Evolutionary conservation across 768 basidiomycete species (phyloP), one percentile per base, ranked within the genome.

Genomic region (Chalciporus chontae): DNA sequence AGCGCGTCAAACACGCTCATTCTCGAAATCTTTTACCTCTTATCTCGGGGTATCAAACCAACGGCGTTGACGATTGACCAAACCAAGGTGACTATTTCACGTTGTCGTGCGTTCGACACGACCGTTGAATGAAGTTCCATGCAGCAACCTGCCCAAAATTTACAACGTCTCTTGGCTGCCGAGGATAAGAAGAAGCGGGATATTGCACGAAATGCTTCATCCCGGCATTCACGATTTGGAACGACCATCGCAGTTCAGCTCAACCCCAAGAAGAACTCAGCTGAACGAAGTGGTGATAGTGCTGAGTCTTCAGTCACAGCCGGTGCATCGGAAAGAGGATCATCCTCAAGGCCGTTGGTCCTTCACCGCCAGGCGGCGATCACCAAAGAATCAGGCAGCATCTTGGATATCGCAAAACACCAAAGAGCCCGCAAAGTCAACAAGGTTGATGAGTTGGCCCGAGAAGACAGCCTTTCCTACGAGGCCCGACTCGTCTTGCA

Each of bases 151-250:
- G 69, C 75, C 18, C 77, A 81, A 49, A 81, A 78, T 34, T 75
- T 99, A 2, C 79, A 84, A 8, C 80, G 81, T 37, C 80, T 97
- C 44, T 79, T 99, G 14, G 85, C 83, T 4, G 70, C 77, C 29
- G 96, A 99, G 71, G 82, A 81, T 53, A 79, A 77, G 48, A 74
- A 73, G 37, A 85, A 83, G 52, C 75, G 77, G 29, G 75, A 81
- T 47, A 64, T 78, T 21, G 74, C 80, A 0, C 76, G 81, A 42
- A 71, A 75, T 42, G 72, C 79, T 5, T 69, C 84, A 45, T 89
- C 92, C 18, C 80, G 96, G 27, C 96, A 99, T 70, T 92, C 93
- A 21, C 84, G 94, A 42, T 99, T 99, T 68, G 96, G 96, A 1
- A 98, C 96, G 3, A 98, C 94, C 8, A 85, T 98, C 55, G 73